These are phyloP conservation scores for Mixia osmundae DNA, from an alignment of 1,284 basidiomycete species.

Conservation along the genomic window DNA sequence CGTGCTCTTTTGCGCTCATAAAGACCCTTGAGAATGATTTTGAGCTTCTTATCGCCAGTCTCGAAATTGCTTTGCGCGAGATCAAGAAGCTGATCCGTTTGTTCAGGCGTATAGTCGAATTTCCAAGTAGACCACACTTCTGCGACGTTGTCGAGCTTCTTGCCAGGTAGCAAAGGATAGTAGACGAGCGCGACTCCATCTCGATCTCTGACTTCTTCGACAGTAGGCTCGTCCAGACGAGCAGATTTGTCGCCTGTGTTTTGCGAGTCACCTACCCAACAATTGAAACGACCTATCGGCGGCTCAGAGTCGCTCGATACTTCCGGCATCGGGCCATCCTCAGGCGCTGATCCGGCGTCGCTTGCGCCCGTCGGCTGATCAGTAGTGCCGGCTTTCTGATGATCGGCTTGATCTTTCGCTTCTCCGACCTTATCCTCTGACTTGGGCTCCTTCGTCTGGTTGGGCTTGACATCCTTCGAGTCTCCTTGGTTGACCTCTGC, in stretches of 20 bases:
- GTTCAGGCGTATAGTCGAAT: no score
- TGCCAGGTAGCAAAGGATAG: no score
- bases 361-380: neutral
- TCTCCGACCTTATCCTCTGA: slow-evolving; percentile 14
- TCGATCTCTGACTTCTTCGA: neutral
- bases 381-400: neutral
- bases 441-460: slow-evolving; percentile 3
- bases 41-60: no score
- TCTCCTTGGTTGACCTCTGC: no score
- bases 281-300: neutral
- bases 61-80: no score
- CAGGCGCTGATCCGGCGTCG: neutral
- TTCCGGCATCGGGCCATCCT: no score
- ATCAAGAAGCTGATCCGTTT: no score
- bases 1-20: no score
- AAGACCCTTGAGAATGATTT: no score
- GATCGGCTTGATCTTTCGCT: slow-evolving; percentile 14
- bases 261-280: neutral
- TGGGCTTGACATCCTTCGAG: slow-evolving; percentile 23
- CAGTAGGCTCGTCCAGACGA: neutral
- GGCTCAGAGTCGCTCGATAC: no score
- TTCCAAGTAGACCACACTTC: no score
- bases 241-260: neutral
- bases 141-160: no score
- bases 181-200: neutral